A percentile compares a stretch with the other conserved stretches of the same genome.
phyloP scores from a whole-genome alignment of 345 rosid species.

The Populus deltoides region DNA sequence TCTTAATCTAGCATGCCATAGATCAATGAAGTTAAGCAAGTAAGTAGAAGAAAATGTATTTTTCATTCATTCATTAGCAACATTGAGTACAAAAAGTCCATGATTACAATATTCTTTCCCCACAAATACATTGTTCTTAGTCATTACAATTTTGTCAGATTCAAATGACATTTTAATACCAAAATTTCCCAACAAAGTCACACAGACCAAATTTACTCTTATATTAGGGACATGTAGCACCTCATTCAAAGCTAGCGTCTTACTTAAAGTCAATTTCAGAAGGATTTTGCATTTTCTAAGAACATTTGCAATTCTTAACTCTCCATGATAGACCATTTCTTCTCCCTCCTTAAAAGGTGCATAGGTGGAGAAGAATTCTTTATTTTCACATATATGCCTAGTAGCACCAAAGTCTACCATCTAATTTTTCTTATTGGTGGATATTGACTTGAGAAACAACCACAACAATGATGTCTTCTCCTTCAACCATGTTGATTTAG shows the following conservation, averaged over 20 bases:
- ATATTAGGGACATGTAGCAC: no score
- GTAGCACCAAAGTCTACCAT: not conserved
- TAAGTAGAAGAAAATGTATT: not conserved
- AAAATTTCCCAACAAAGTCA: no score
- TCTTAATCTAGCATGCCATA: slow-evolving; percentile 5
- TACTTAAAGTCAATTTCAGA: not conserved
- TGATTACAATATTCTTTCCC: not conserved
- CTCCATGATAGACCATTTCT: not conserved
- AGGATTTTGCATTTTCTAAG: not conserved
- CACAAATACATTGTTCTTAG: not conserved
- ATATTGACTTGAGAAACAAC: no score
- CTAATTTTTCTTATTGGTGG: not conserved
- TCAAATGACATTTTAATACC: not conserved
- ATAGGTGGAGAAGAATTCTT: not conserved
- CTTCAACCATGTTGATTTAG: not conserved
- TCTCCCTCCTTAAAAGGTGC: not conserved
- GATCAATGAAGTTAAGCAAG: not conserved
- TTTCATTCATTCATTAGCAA: not conserved
- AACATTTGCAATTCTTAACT: not conserved
- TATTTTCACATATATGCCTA: not conserved
- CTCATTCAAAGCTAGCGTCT: no score
- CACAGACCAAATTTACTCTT: no score
- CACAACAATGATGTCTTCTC: no score
- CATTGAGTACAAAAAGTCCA: not conserved
- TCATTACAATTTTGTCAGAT: not conserved